Conservation (phyloP, 2,329 filamentous ascomycete species). For the Stemphylium vesicarium region DNA sequence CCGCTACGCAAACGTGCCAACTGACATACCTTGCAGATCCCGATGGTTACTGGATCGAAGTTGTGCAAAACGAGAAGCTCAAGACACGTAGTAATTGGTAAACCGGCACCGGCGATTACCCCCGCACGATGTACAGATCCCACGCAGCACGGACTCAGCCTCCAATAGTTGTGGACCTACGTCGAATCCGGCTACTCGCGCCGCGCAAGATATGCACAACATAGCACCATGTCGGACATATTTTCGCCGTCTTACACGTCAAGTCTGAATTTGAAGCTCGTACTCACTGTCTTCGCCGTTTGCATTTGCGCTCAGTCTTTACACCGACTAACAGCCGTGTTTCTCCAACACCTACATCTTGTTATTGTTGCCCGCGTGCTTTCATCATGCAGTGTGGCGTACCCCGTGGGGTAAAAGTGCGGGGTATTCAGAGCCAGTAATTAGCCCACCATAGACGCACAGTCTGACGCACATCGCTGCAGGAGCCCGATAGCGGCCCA, state of each 20-base stretch:
- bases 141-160: slow-evolving; percentile 15
- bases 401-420: slow-evolving; percentile 38
- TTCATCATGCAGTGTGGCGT: slow-evolving; percentile 2
- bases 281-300: background rate
- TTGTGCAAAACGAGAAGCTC: slow-evolving; percentile 78
- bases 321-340: background rate
- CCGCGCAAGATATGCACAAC: slow-evolving; percentile 7
- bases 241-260: background rate
- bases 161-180: slow-evolving; percentile 23
- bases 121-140: slow-evolving; percentile 18
- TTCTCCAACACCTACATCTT: background rate
- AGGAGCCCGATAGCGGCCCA: slow-evolving; percentile 37
- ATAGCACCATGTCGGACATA: background rate
- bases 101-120: slow-evolving; percentile 18
- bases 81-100: slow-evolving; percentile 53
- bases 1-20: background rate
- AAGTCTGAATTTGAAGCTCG: background rate
- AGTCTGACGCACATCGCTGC: slow-evolving; percentile 32
- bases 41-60: slow-evolving; percentile 81
- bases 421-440: slow-evolving; percentile 38
- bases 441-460: slow-evolving; percentile 28
- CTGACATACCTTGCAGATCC: slow-evolving; percentile 57
- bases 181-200: slow-evolving; percentile 7
- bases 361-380: background rate
- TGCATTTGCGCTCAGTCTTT: background rate